Conservation (phyloP, 306 rosid species). For the Cicer bijugum region DNA sequence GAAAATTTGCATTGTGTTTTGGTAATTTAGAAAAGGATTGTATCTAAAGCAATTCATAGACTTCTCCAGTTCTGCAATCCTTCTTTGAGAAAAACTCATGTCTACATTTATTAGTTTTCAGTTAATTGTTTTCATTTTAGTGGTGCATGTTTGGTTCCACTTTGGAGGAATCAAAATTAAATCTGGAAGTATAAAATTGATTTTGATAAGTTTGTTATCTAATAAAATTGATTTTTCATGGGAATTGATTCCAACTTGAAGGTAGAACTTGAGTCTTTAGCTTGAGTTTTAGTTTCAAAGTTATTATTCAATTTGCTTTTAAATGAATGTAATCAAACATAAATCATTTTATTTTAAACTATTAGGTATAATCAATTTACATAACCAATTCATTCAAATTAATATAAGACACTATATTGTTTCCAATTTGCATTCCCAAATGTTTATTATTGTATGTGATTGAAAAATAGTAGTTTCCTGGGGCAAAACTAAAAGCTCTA, state of each 20-base stretch:
- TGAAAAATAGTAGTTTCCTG: background rate
- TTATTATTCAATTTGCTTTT: too few species aligned
- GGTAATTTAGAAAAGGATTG: conserved; percentile 10
- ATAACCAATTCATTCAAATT: too few species aligned
- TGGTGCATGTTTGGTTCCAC: background rate
- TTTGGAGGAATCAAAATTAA: too few species aligned
- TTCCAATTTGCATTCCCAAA: background rate
- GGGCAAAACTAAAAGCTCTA: background rate
- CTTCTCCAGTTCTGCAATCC: background rate
- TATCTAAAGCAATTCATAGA: conserved; percentile 26
- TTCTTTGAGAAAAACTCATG: conserved; percentile 10
- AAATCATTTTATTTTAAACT: too few species aligned
- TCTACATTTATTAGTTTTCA: background rate
- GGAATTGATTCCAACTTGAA: too few species aligned
- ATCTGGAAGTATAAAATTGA: too few species aligned
- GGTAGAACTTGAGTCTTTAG: too few species aligned
- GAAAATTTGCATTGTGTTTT: conserved; percentile 26
- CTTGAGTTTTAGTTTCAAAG: too few species aligned
- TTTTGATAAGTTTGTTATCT: too few species aligned
- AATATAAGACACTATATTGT: background rate
- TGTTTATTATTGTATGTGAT: conserved; percentile 10
- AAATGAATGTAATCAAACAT: too few species aligned
- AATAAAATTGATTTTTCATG: too few species aligned
- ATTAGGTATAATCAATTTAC: too few species aligned
- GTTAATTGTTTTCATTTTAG: background rate